Evolutionary conservation across 2,329 filamentous ascomycete species (phyloP).

Genomic region (Verticillium longisporum): DNA sequence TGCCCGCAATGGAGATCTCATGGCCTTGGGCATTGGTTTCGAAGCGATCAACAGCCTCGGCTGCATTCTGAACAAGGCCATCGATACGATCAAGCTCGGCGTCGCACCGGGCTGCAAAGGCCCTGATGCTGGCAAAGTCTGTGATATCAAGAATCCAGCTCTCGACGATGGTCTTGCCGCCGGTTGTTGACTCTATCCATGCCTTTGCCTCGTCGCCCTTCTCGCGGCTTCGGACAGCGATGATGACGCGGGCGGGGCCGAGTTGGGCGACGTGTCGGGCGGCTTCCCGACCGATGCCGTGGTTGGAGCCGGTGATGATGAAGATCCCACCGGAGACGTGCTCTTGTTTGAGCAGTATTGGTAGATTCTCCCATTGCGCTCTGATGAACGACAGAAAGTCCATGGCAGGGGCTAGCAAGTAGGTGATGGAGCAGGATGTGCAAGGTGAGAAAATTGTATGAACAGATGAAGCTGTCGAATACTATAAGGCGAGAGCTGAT

Average conservation of each 20-base stretch:
- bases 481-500: too few species aligned
- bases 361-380: not conserved
- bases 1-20: conserved; percentile 26
- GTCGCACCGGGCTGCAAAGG: conserved; percentile 23
- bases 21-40: not conserved
- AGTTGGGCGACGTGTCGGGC: conserved; percentile 22
- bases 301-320: conserved; percentile 26
- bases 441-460: too few species aligned
- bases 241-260: conserved; percentile 21
- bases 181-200: conserved; percentile 1
- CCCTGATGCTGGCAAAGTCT: conserved; percentile 26
- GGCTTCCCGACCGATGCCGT: conserved; percentile 25
- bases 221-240: conserved; percentile 19
- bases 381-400: not conserved
- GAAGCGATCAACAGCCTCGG: conserved; percentile 16
- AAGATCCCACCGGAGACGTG: conserved; percentile 6
- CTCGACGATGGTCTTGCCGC: not conserved
- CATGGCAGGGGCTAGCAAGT: not conserved
- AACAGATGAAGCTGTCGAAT: too few species aligned
- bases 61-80: conserved; percentile 24
- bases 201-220: conserved; percentile 5
- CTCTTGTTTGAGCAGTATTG: not conserved
- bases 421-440: too few species aligned
- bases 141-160: conserved; percentile 25
- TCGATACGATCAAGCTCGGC: conserved; percentile 25